A percentile compares a stretch with the other conserved stretches of the same genome.
phyloP scores from a whole-genome alignment of 441 rosid species.

The Syzygium syzygioides region DNA sequence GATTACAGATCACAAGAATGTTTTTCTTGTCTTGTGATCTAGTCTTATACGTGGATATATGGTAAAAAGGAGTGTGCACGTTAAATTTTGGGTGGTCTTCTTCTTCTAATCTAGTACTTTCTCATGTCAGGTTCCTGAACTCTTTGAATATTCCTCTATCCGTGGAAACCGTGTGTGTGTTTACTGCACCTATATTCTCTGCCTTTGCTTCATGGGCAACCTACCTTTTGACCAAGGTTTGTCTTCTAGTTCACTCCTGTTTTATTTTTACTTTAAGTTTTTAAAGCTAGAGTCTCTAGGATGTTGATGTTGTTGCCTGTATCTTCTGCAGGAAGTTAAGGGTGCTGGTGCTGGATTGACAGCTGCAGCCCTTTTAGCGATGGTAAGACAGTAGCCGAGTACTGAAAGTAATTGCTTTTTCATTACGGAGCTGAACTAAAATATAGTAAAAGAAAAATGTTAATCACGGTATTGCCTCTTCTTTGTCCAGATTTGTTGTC shows the following conservation, averaged over 20 bases:
- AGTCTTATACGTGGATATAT: neutral
- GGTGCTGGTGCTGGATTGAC: slow-evolving; percentile 97
- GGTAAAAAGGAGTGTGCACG: neutral
- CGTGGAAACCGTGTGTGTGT: slow-evolving; percentile 98
- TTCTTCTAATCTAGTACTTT: slow-evolving; percentile 3
- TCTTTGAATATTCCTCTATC: slow-evolving; percentile 90
- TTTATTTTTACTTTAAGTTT: neutral
- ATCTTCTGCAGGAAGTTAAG: slow-evolving; percentile 71
- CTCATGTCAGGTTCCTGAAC: slow-evolving; percentile 58
- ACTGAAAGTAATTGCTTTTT: neutral
- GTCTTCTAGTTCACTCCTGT: slow-evolving; percentile 10
- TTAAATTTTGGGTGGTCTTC: neutral
- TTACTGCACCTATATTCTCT: slow-evolving; percentile 96
- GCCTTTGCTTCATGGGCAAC: slow-evolving; percentile 99
- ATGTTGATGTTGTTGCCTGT: slow-evolving; percentile 16
- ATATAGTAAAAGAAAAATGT: neutral
- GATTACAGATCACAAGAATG: neutral
- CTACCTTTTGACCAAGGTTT: slow-evolving; percentile 91
- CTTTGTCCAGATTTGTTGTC: neutral
- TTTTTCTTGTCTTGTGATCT: neutral
- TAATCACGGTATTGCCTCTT: neutral
- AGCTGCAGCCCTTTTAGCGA: slow-evolving; percentile 93
- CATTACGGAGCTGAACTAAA: neutral
- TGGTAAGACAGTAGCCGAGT: slow-evolving; percentile 53
- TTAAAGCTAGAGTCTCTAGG: neutral